phyloP scores from a whole-genome alignment of 192 early-diverging fungal genomes.

The Backusella parvicylindrica region DNA sequence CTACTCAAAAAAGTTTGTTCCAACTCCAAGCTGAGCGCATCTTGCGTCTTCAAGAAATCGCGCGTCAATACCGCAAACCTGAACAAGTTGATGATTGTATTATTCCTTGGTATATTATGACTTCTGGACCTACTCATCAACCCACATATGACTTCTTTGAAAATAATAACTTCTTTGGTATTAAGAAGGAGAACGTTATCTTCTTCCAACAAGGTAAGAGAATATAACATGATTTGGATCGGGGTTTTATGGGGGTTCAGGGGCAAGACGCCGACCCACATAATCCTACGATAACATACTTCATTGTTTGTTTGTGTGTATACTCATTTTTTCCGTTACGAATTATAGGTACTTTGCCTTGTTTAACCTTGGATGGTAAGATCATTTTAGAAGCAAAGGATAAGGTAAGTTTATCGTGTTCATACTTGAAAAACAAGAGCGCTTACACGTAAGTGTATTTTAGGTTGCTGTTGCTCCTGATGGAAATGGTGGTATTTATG shows the following conservation, averaged over 20 bases:
- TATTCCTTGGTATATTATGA: conserved; percentile 99
- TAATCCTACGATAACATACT: background rate
- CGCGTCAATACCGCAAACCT: conserved; percentile 25
- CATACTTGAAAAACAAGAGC: background rate
- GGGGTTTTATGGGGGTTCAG: background rate
- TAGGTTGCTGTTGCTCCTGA: conserved; percentile 81
- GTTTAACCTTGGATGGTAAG: conserved; percentile 89
- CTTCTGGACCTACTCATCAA: conserved; percentile 85
- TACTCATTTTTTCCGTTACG: background rate
- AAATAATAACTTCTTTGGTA: conserved; percentile 84
- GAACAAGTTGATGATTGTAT: conserved; percentile 46
- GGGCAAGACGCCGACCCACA: background rate
- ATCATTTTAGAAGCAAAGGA: conserved; percentile 84
- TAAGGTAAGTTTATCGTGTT: conserved; percentile 22
- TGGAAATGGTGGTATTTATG: conserved; percentile 96
- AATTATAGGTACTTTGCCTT: conserved; percentile 76
- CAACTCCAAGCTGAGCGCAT: conserved; percentile 95
- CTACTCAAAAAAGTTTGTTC: conserved; percentile 87
- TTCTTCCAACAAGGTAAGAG: conserved; percentile 90
- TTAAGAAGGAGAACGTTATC: conserved; percentile 78
- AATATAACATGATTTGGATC: background rate
- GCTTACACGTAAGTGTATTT: background rate
- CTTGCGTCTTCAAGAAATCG: conserved; percentile 72
- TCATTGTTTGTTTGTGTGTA: background rate
- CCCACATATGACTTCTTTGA: conserved; percentile 81